Percentiles rank a stretch among this genome's conserved stretches.
These are phyloP conservation scores for Cephaloascus albidus DNA, from an alignment of 805 yeast species.

Conservation along the genomic window DNA sequence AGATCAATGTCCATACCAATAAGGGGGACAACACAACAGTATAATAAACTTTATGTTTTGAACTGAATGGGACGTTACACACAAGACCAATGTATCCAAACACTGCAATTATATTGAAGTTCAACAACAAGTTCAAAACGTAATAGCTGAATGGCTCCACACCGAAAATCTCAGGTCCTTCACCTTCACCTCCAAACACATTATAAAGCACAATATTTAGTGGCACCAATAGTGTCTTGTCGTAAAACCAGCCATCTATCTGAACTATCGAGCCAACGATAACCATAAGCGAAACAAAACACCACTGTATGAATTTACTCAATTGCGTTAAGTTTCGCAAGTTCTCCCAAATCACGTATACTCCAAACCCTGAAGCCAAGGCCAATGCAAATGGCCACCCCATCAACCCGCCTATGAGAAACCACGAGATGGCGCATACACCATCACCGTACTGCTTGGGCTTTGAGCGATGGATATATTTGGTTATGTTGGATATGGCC, in stretches of 20 bases:
- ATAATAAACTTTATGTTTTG: conserved; percentile 3
- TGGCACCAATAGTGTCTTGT: conserved; percentile 58
- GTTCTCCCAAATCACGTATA: conserved; percentile 16
- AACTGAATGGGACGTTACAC: conserved; percentile 4
- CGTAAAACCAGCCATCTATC: conserved; percentile 57
- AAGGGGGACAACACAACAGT: conserved; percentile 34
- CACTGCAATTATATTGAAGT: conserved; percentile 52
- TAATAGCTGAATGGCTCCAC: conserved; percentile 74
- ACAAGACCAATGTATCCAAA: conserved; percentile 31
- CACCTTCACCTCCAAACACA: conserved; percentile 57
- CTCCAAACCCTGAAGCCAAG: conserved; percentile 50
- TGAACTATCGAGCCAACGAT: conserved; percentile 17
- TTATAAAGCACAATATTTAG: conserved; percentile 78
- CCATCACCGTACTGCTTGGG: conserved; percentile 5
- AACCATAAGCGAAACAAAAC: conserved; percentile 8
- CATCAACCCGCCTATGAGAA: conserved; percentile 59
- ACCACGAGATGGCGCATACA: conserved; percentile 27
- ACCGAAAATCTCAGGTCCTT: conserved; percentile 91
- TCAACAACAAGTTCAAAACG: conserved; percentile 54
- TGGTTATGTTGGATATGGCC: conserved; percentile 29
- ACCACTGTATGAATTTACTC: conserved; percentile 7
- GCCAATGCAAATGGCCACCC: conserved; percentile 90
- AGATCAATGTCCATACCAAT: conserved; percentile 57
- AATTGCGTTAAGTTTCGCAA: conserved; percentile 1
- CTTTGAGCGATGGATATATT: conserved; percentile 14